Conservation (phyloP, 2,329 filamentous ascomycete species). For the Rhynchosporium secalis region DNA sequence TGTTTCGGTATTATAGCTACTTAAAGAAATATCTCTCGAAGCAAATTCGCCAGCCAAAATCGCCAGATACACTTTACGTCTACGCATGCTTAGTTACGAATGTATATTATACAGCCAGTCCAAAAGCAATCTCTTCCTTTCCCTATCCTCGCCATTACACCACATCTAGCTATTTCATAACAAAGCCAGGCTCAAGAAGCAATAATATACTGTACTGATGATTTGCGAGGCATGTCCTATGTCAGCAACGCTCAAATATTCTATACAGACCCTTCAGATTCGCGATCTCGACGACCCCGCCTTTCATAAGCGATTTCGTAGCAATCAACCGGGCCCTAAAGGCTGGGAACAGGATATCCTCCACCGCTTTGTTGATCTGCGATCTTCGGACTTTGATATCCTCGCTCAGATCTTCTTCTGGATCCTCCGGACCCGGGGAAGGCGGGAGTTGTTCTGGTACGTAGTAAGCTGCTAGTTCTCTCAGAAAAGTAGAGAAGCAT, state of each 20-base stretch:
- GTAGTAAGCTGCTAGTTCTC: slow-evolving; percentile 86
- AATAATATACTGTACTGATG: slow-evolving; percentile 7
- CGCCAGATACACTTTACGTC: not conserved
- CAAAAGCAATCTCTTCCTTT: not conserved
- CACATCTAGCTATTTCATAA: not conserved
- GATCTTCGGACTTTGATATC: slow-evolving; percentile 58
- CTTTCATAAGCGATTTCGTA: slow-evolving; percentile 73
- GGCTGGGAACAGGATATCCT: slow-evolving; percentile 87
- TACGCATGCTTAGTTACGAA: not conserved
- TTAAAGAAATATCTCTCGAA: slow-evolving; percentile 16
- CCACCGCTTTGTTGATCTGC: slow-evolving; percentile 73
- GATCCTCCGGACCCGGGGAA: slow-evolving; percentile 41
- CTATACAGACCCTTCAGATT: slow-evolving; percentile 90
- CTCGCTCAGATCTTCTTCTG: slow-evolving; percentile 47
- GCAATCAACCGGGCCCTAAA: slow-evolving; percentile 82
- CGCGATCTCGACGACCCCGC: slow-evolving; percentile 78
- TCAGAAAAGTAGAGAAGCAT: slow-evolving; percentile 84
- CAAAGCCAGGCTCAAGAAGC: slow-evolving; percentile 2
- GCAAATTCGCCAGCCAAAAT: slow-evolving; percentile 15
- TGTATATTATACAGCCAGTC: not conserved
- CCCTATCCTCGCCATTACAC: not conserved
- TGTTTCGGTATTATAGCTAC: slow-evolving; percentile 14
- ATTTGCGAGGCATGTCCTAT: not conserved
- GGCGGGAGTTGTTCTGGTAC: slow-evolving; percentile 80
- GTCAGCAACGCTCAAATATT: slow-evolving; percentile 90